Base-by-base conservation (phyloP, 768 basidiomycete genomes). In the Exidia glandulosa region DNA sequence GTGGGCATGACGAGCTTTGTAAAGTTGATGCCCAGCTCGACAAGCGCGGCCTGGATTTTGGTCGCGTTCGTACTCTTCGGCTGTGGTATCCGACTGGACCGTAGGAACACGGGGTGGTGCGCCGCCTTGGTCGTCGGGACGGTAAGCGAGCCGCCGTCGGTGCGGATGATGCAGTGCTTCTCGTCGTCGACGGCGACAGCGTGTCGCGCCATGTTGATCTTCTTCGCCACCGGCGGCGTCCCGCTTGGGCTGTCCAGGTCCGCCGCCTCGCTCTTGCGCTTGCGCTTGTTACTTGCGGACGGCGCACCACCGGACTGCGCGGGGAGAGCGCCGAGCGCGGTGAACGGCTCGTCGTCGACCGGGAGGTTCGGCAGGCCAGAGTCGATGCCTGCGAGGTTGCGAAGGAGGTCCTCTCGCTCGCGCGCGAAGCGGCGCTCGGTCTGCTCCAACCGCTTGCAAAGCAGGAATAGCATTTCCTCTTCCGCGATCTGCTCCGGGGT, bases 401-500 rank as follows among this genome's bases (percentile, higher is more conserved):
- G 81, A 62, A 97, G 77, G 29, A 97, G 80, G 48, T 91, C 90
- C 60, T 96, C 92, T 19, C 94, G 78, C 23, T 96, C 93, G 63
- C 83, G 84, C 73, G 87, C 88, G 76, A 94, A 97, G 58, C 80
- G 80, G 32, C 87, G 81, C 69, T 96, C 94, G 61, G 80, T 90
- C 73, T 97, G 95, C 69, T 97, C 94, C 56, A 99, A 79, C n/a
- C 91, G 84, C 68, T 94, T 94, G 56, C 95, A 81, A 71, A 97
- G 93, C 63, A 97, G 75, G 72, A 90, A 97, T 2, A 99, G 77
- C 7, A 91, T 88, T 66, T 97, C 94, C 76, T 98, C 96, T 70
- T 99, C 94, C 19, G 86, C 87, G 48, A 95, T 86, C 73, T 97
- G 91, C 56, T 88, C 84, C 3, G 85, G 80, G 0, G 92, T 88